Evolutionary conservation across 805 yeast genomes (phyloP).

Genomic region (Candida yuanshanica): DNA sequence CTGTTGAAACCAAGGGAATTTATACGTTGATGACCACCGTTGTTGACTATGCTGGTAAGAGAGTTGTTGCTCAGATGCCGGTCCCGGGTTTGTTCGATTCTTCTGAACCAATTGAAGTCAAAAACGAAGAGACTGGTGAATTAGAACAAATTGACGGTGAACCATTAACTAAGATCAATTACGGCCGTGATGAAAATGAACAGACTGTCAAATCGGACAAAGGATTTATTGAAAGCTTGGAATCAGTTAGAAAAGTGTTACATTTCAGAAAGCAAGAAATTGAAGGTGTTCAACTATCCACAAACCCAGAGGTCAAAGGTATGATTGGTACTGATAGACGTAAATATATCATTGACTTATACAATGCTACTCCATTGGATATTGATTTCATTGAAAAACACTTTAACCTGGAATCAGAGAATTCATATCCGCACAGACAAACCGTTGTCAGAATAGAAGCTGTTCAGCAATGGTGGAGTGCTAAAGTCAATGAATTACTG

Average conservation of each 20-base stretch:
- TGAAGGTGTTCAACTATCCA: slow-evolving; percentile 44
- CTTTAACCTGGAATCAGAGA: slow-evolving; percentile 35
- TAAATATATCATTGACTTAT: slow-evolving; percentile 76
- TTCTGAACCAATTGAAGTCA: slow-evolving; percentile 32
- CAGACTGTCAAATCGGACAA: slow-evolving; percentile 43
- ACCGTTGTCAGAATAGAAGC: slow-evolving; percentile 81
- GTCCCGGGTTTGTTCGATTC: slow-evolving; percentile 70
- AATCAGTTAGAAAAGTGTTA: slow-evolving; percentile 62
- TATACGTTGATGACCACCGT: slow-evolving; percentile 75
- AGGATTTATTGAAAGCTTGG: slow-evolving; percentile 50
- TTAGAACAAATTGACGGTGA: slow-evolving; percentile 29
- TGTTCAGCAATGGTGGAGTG: slow-evolving; percentile 83
- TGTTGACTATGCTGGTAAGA: slow-evolving; percentile 84
- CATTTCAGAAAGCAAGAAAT: slow-evolving; percentile 71
- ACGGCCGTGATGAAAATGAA: slow-evolving; percentile 68
- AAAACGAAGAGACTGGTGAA: slow-evolving; percentile 36
- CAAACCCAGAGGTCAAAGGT: slow-evolving; percentile 82
- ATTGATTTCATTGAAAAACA: slow-evolving; percentile 64
- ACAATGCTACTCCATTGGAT: slow-evolving; percentile 81
- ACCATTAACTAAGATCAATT: slow-evolving; percentile 30
- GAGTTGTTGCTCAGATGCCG: slow-evolving; percentile 89
- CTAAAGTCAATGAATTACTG: slow-evolving; percentile 43
- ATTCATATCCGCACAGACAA: slow-evolving; percentile 74
- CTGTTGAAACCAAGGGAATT: slow-evolving; percentile 56
- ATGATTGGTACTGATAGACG: slow-evolving; percentile 81